Evolutionary conservation across 1,139 yeast species (phyloP).

Genomic region (Candida sp.): DNA sequence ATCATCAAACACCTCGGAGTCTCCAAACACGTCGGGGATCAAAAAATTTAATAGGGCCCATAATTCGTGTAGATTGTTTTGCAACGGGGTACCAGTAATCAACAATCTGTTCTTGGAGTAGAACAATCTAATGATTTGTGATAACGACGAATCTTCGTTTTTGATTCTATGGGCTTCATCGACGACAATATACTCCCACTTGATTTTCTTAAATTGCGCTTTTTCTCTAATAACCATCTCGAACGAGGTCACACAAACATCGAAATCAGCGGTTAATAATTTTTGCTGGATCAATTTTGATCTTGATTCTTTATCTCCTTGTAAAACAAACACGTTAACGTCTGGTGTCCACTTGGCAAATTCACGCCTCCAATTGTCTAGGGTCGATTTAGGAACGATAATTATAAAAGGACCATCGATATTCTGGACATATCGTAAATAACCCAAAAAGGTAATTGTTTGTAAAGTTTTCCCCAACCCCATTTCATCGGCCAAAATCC

Average conservation of each 20-base stretch:
- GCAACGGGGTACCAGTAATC: constrained; percentile 96
- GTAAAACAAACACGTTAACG: constrained; percentile 80
- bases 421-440: constrained; percentile 70
- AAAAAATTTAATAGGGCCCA: constrained; percentile 94
- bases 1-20: constrained; percentile 82
- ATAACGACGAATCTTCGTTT: constrained; percentile 86
- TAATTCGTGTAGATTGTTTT: constrained; percentile 89
- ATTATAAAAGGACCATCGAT: constrained; percentile 91
- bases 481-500: constrained; percentile 50
- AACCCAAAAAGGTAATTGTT: constrained; percentile 69
- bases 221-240: constrained; percentile 94
- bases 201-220: constrained; percentile 69
- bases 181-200: constrained; percentile 92
- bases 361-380: constrained; percentile 95
- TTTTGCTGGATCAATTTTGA: constrained; percentile 54
- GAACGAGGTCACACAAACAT: constrained; percentile 84
- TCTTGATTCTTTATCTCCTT: constrained; percentile 84
- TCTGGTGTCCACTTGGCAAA: constrained; percentile 96
- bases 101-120: constrained; percentile 80
- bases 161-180: constrained; percentile 98
- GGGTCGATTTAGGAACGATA: constrained; percentile 91
- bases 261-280: constrained; percentile 73
- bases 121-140: constrained; percentile 85
- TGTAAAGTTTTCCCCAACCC: constrained; percentile 49
- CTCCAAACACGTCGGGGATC: constrained; percentile 93